Percentiles rank a stretch among this genome's conserved stretches.
Evolutionary conservation across 768 basidiomycete genomes (phyloP).

Genomic region (Tubosaeta sp.): DNA sequence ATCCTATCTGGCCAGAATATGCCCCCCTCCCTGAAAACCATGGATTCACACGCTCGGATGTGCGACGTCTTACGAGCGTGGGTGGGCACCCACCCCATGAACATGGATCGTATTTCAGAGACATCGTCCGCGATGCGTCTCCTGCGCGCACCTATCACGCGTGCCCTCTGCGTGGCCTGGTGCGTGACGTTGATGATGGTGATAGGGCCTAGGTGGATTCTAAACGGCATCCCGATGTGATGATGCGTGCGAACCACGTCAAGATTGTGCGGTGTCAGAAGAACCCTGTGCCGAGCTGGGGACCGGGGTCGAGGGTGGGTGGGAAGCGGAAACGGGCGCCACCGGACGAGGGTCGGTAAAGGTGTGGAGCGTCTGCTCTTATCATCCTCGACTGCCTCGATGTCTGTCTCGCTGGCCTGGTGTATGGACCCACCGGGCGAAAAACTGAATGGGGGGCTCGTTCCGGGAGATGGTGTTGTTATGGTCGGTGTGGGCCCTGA

Average conservation of each 20-base stretch:
- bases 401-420: constrained; percentile 27
- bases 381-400: constrained; percentile 47
- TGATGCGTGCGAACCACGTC: constrained; percentile 55
- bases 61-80: constrained; percentile 82
- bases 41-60: constrained; percentile 63
- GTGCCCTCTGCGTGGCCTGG: background rate
- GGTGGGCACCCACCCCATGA: constrained; percentile 78
- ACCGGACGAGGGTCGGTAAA: constrained; percentile 14
- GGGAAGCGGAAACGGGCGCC: constrained; percentile 32
- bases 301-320: constrained; percentile 68
- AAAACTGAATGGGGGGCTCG: constrained; percentile 36
- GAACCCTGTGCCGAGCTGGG: constrained; percentile 92
- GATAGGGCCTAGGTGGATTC: constrained; percentile 67
- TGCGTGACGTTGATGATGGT: background rate
- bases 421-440: constrained; percentile 32
- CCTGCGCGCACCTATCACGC: constrained; percentile 68
- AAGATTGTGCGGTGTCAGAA: constrained; percentile 87
- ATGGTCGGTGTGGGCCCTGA: constrained; percentile 52
- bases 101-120: constrained; percentile 74
- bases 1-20: no score
- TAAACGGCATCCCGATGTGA: constrained; percentile 61
- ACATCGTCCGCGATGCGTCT: constrained; percentile 69
- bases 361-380: constrained; percentile 6
- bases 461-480: constrained; percentile 40
- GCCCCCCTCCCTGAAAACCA: constrained; percentile 87